Percentiles rank a stretch among this genome's conserved stretches.
Conservation (phyloP, 148 eudicot species). For the Fallopia convolvulus region DNA sequence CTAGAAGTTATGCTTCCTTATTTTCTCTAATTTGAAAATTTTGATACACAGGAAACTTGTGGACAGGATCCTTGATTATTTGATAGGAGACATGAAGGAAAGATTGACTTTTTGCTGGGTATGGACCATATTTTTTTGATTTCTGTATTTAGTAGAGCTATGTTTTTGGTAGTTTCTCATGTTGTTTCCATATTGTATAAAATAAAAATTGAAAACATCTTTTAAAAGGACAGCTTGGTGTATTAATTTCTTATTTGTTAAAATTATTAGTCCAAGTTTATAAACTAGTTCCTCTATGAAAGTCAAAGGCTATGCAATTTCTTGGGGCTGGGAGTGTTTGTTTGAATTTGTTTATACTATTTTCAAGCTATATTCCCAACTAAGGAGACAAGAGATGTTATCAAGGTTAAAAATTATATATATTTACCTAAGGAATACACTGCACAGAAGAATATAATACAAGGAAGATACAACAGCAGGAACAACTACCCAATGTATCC, state of each 20-base stretch:
- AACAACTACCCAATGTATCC: no score
- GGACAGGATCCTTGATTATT: conserved; percentile 61
- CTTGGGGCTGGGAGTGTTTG: background rate
- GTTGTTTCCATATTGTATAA: background rate
- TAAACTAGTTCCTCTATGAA: background rate
- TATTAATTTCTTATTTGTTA: background rate
- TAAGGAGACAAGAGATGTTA: background rate
- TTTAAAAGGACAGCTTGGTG: background rate
- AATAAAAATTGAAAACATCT: background rate
- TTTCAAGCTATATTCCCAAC: background rate
- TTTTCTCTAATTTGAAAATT: conserved; percentile 1
- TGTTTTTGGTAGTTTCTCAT: background rate
- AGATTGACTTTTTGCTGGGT: conserved; percentile 85
- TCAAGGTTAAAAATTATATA: background rate
- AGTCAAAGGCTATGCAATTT: background rate
- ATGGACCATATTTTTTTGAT: conserved; percentile 15
- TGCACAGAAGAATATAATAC: background rate
- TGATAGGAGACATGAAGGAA: conserved; percentile 67
- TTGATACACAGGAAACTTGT: conserved; percentile 53
- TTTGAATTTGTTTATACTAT: background rate
- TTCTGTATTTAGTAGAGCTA: background rate
- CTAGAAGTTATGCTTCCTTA: background rate
- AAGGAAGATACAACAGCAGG: no score
- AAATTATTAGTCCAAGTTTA: background rate
- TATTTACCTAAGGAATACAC: background rate